Percentiles rank a stretch among this genome's conserved stretches.
phyloP scores from a whole-genome alignment of 345 rosid genomes.

The Arabis hirsuta region DNA sequence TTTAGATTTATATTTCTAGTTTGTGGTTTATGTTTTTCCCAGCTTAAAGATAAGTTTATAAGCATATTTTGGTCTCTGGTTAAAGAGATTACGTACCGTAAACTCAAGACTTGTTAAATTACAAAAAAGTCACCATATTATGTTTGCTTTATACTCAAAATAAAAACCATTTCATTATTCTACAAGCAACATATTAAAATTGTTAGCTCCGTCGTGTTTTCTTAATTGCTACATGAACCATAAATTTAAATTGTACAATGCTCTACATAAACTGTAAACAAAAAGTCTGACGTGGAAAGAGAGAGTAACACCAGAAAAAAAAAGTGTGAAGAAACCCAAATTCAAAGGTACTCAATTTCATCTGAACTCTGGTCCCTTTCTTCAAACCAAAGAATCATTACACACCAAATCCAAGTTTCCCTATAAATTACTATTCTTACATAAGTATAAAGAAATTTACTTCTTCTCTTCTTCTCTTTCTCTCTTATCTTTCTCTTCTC shows the following conservation, averaged over 20 bases:
- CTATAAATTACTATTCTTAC: conserved; percentile 28
- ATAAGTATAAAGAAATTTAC: conserved; percentile 18
- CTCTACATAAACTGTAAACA: conserved; percentile 14
- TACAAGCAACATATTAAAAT: conserved; percentile 24
- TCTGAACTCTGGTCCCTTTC: conserved; percentile 35
- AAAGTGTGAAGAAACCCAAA: conserved; percentile 36
- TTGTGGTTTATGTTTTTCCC: conserved; percentile 7
- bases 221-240: conserved; percentile 8
- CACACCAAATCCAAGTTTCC: conserved; percentile 36
- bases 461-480: neutral
- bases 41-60: neutral
- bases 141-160: neutral
- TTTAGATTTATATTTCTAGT: neutral
- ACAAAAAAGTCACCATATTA: neutral
- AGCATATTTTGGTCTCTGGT: conserved; percentile 7
- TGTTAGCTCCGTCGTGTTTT: neutral
- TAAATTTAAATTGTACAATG: conserved; percentile 15
- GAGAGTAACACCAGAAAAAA: conserved; percentile 15
- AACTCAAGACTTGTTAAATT: conserved; percentile 24
- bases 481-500: neutral
- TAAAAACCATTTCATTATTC: conserved; percentile 24
- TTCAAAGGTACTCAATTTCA: conserved; percentile 43
- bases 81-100: conserved; percentile 25
- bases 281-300: neutral
- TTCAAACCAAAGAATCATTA: conserved; percentile 37